Conservation (phyloP, 371 early-diverging fungal species). For the Conidiobolus incongruus region DNA sequence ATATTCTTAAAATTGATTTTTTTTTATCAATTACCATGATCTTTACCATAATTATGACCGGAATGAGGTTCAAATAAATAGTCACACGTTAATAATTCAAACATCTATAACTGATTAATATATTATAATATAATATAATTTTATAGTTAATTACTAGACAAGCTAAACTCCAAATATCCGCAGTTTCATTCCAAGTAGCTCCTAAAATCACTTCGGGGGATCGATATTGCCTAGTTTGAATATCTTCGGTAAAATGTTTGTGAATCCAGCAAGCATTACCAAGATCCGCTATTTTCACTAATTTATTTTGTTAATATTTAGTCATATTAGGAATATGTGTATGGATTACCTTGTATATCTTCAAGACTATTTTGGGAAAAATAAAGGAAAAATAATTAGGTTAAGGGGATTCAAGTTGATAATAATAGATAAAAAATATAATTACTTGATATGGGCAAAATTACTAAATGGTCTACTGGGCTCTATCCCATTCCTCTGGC, state of each 20-base stretch:
- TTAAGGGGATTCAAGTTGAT: too few relatives aligned
- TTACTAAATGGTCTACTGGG: too few relatives aligned
- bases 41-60: slow-evolving; percentile 59
- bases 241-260: slow-evolving; percentile 87
- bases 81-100: slow-evolving; percentile 84
- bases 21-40: slow-evolving; percentile 42
- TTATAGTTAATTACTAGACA: too few relatives aligned
- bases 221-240: slow-evolving; percentile 95
- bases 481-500: too few relatives aligned
- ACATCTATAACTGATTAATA: slow-evolving; percentile 13
- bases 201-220: slow-evolving; percentile 95
- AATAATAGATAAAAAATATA: too few relatives aligned
- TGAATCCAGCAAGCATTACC: slow-evolving; percentile 96
- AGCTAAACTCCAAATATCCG: slow-evolving; percentile 95
- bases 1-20: not conserved
- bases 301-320: slow-evolving; percentile 13
- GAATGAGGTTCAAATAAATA: slow-evolving; percentile 84
- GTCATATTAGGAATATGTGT: not conserved
- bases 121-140: too few relatives aligned
- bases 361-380: too few relatives aligned
- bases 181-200: slow-evolving; percentile 68
- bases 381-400: too few relatives aligned
- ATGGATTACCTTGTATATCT: not conserved
- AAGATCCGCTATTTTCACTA: slow-evolving; percentile 89
- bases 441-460: too few relatives aligned